Base-by-base conservation (phyloP, 2,329 filamentous ascomycete genomes). In the Dactylonectria macrodidyma region DNA sequence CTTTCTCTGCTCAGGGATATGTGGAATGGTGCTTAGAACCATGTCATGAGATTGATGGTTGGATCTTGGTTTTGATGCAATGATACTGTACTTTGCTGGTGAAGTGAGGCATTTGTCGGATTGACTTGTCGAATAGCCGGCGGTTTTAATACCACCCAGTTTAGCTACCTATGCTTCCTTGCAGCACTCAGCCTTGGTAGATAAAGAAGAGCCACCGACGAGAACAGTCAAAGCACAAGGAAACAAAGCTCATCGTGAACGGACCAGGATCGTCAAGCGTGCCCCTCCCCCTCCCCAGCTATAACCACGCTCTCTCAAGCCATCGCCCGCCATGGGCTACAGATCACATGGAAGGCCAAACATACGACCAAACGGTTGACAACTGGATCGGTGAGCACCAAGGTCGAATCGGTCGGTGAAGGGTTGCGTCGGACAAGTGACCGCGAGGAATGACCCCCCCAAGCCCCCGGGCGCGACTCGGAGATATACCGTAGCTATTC, bases 281-380 rank as follows among this genome's bases (percentile, higher is more conserved):
- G 50, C 63, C 58, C 58, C 66, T 73, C 50, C 72, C 71, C 69
- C 73, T 74, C 71, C 73, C 73, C 73, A 73, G 68, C 73, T 62
- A 74, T 72, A 66, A 66, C 69, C 72, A 66, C 50, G 70, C 38
- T 74, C 64, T 68, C 38, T 74, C 64, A 60, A 57, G 62, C 47
- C 59, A 66, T 66, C 64, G 52, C 63, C 64, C 58, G 59, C 58
- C 58, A 60, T 66, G 60, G 66, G 58, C 72, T 70, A 71, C 63
- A 63, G 66, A 69, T 75, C 71, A 73, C 71, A 75, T 74, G 70
- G 68, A 67, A 71, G 57, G 61, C 64, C 54, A 68, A 71, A 68
- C 66, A 68, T 72, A 71, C 73, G 68, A 74, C 62, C 46, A 41
- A 26, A 48, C 36, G 59, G 26, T 30, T 58, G 61, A 58, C 61